phyloP scores from a whole-genome alignment of 192 early-diverging fungal species.

The Coemansia sp. region DNA sequence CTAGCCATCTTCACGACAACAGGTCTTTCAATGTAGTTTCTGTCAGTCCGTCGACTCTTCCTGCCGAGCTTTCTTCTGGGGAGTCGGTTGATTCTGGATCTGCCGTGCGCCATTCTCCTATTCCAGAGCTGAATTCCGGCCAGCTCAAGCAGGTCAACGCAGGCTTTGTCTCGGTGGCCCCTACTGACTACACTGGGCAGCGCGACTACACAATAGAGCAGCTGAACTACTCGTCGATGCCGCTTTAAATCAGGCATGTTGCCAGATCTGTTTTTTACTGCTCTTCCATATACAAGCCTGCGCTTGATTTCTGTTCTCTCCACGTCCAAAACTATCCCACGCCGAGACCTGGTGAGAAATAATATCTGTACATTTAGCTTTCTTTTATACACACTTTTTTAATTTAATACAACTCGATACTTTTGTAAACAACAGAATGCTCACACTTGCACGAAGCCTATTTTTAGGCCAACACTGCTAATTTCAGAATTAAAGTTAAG shows the following conservation, averaged over 20 bases:
- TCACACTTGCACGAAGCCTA: too few species aligned
- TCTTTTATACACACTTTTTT: neutral
- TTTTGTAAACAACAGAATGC: too few species aligned
- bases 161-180: slow-evolving; percentile 36
- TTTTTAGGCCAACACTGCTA: too few species aligned
- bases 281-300: neutral
- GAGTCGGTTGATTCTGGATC: neutral
- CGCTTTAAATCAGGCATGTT: slow-evolving; percentile 8
- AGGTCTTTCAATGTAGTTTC: slow-evolving; percentile 16
- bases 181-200: slow-evolving; percentile 23
- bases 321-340: neutral
- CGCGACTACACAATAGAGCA: slow-evolving; percentile 52
- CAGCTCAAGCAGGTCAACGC: slow-evolving; percentile 11
- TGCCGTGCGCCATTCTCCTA: slow-evolving; percentile 5
- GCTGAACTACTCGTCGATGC: slow-evolving; percentile 16
- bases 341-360: neutral
- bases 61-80: neutral
- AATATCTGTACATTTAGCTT: neutral
- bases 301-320: neutral
- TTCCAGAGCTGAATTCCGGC: slow-evolving; percentile 7
- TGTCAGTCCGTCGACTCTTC: slow-evolving; percentile 3
- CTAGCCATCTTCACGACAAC: neutral
- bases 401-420: neutral
- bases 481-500: too few species aligned
- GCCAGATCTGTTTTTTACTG: neutral